These are phyloP conservation scores for Endocarpon pusillum DNA, from an alignment of 495 filamentous ascomycete genomes.

Conservation along the genomic window DNA sequence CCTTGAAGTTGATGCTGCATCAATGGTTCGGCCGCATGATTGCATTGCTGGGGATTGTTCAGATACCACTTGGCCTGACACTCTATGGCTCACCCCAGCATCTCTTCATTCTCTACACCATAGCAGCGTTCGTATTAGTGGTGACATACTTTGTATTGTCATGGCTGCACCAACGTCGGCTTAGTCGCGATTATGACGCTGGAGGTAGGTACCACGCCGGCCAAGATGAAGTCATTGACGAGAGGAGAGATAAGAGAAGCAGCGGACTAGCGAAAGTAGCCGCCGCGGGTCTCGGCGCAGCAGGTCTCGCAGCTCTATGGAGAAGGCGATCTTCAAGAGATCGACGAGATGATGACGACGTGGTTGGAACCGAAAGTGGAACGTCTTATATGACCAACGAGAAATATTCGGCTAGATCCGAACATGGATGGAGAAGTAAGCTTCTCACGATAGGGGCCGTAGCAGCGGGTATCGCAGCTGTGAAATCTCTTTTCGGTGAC, in stretches of 20 bases:
- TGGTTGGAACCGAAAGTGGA: constrained; percentile 15
- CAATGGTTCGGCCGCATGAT: constrained; percentile 70
- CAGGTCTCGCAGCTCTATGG: constrained; percentile 41
- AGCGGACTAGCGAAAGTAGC: constrained; percentile 21
- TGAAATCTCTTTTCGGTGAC: constrained; percentile 45
- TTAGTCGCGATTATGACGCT: constrained; percentile 29
- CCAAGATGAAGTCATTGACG: constrained; percentile 19
- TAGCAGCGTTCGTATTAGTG: constrained; percentile 52
- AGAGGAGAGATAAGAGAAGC: constrained; percentile 15
- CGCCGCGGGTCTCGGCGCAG: constrained; percentile 39
- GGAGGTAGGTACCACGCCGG: constrained; percentile 36
- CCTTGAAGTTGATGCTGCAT: constrained; percentile 62
- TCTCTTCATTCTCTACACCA: constrained; percentile 68
- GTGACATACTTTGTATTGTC: constrained; percentile 56
- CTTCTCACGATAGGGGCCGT: constrained; percentile 49
- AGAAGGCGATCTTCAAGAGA: constrained; percentile 22
- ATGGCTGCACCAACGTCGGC: constrained; percentile 37
- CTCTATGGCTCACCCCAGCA: constrained; percentile 79
- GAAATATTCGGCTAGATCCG: constrained; percentile 36
- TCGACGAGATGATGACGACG: constrained; percentile 20
- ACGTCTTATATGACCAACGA: constrained; percentile 41
- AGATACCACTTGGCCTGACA: constrained; percentile 78
- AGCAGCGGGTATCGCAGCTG: constrained; percentile 45
- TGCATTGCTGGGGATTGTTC: constrained; percentile 63
- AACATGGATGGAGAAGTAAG: constrained; percentile 43